A percentile compares a stretch with the other conserved stretches of the same genome.
phyloP scores from a whole-genome alignment of 495 filamentous ascomycete species.

The Xylaria venustula region DNA sequence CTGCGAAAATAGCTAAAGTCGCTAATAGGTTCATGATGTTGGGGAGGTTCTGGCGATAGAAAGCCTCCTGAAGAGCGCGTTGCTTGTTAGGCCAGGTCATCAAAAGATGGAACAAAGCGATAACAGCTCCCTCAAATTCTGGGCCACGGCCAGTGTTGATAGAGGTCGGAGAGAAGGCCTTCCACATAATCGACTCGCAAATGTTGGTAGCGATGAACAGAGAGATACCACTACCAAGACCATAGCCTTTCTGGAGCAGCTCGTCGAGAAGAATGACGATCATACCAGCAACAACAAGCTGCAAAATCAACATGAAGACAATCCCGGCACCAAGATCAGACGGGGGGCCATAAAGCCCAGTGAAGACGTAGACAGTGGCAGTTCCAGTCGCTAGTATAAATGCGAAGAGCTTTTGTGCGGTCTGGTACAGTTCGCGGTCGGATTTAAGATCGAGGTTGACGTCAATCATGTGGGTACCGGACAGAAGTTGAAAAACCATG shows the following conservation, averaged over 20 bases:
- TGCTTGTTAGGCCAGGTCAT: conserved; percentile 99
- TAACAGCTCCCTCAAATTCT: conserved; percentile 98
- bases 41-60: conserved; percentile 98
- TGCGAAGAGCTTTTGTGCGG: conserved; percentile 97
- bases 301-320: conserved; percentile 94
- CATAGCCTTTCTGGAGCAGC: conserved; percentile 98
- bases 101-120: conserved; percentile 96
- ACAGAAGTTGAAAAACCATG: conserved; percentile 99
- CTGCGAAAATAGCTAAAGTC: conserved; percentile 88
- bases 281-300: conserved; percentile 93
- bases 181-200: conserved; percentile 99
- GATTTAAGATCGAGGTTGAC: conserved; percentile 99
- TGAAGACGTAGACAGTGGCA: conserved; percentile 94
- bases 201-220: conserved; percentile 99
- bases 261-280: conserved; percentile 99
- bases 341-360: conserved; percentile 94
- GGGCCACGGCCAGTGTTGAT: conserved; percentile 99
- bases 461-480: conserved; percentile 99
- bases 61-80: conserved; percentile 93
- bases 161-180: conserved; percentile 97
- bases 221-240: conserved; percentile 96
- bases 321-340: conserved; percentile 96
- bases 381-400: conserved; percentile 97
- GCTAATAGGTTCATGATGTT: conserved; percentile 99
- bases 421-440: conserved; percentile 99